These are phyloP conservation scores for Triticum urartu DNA, from an alignment of 176 grass and related monocot genomes.

Conservation along the genomic window DNA sequence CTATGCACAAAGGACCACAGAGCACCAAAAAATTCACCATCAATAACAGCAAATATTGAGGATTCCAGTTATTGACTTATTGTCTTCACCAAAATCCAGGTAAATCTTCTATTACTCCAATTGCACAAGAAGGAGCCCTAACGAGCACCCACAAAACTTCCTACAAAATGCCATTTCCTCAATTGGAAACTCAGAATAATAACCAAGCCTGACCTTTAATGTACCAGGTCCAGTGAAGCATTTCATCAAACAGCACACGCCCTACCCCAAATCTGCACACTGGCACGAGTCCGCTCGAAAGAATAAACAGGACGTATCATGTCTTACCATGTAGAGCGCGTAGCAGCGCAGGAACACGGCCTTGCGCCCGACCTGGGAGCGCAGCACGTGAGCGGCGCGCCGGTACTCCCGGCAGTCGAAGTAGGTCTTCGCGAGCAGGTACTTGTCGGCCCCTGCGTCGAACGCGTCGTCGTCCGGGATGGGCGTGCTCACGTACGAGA, in stretches of 20 bases:
- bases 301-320: background rate
- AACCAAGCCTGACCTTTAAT: background rate
- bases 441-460: slow-evolving; percentile 62
- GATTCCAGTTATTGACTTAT: background rate
- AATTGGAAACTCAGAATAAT: background rate
- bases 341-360: slow-evolving; percentile 94
- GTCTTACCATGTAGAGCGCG: slow-evolving; percentile 78
- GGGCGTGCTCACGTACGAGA: slow-evolving; percentile 93
- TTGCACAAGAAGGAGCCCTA: background rate
- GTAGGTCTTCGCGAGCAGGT: slow-evolving; percentile 96
- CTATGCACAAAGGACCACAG: background rate
- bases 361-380: slow-evolving; percentile 61
- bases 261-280: slow-evolving; percentile 28
- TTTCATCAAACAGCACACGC: slow-evolving; percentile 44
- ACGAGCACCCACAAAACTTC: background rate
- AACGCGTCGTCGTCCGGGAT: slow-evolving; percentile 77
- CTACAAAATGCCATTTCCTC: background rate
- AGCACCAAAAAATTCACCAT: background rate
- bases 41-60: background rate
- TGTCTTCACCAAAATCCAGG: background rate
- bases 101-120: background rate
- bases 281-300: background rate
- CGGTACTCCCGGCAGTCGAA: slow-evolving; percentile 97
- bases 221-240: slow-evolving; percentile 18
- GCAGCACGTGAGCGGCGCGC: slow-evolving; percentile 69